Conservation (phyloP, 345 rosid species). For the Salix arbutifolia region DNA sequence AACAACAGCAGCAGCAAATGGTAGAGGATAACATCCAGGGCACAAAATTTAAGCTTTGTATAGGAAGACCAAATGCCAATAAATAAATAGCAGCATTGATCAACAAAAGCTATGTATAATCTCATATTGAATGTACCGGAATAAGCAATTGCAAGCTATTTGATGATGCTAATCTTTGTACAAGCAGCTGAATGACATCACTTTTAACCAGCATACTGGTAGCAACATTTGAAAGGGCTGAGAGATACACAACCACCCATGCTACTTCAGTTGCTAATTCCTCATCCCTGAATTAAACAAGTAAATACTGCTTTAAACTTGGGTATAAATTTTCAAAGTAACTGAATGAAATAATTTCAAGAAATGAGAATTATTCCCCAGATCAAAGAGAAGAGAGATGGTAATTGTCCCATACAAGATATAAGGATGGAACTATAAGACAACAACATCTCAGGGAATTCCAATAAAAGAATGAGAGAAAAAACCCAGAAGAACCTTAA, state of each 20-base stretch:
- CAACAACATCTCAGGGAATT: background rate
- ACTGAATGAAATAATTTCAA: background rate
- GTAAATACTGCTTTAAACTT: conserved; percentile 4
- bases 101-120: background rate
- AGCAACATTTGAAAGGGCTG: conserved; percentile 85
- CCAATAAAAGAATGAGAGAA: no score
- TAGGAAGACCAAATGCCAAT: background rate
- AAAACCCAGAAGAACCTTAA: background rate
- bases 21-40: background rate
- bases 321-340: background rate
- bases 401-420: background rate
- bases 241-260: conserved; percentile 93
- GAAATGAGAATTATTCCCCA: background rate
- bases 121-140: conserved; percentile 54
- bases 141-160: conserved; percentile 79
- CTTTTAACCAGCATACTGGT: conserved; percentile 67
- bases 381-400: background rate
- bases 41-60: conserved; percentile 1
- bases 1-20: background rate
- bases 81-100: background rate
- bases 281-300: conserved; percentile 62
- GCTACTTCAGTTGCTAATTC: conserved; percentile 91
- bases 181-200: conserved; percentile 63
- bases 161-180: conserved; percentile 76
- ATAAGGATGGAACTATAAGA: background rate